Base-by-base conservation (phyloP, 2,329 filamentous ascomycete species). In the Penicillium capsulatum region DNA sequence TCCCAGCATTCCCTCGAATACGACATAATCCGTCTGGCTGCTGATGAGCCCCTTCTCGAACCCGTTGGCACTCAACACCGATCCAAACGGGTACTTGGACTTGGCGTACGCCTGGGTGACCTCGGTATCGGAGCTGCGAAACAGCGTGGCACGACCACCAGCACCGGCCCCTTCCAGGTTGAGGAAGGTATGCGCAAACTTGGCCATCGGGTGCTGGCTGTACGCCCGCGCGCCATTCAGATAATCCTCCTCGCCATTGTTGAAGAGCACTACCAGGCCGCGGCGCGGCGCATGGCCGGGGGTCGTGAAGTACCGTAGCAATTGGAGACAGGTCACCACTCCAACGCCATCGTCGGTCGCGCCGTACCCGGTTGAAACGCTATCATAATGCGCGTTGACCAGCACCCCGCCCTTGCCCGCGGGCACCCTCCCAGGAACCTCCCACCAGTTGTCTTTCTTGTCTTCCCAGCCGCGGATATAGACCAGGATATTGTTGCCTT, bases 81-180 rank as follows among this genome's bases (percentile, higher is more conserved):
- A 84, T 8, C 89, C 90, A 55, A 94, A 94, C 0, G 92, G 91
- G 63, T 90, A 74, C 15, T 77, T 75, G 17, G 78, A 77, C 17
- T 76, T 76, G 40, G 76, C 74, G 63, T 96, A 97, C 20, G 85
- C 84, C 44, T 76, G 77, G 1, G 89, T 91, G 16, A 94, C 83
- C 64, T 96, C 84, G 3, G 83, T 79, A 63, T 97, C 92, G 0
- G 90, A 91, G 36, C 83, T 84, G 42, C 92, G 80, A 68, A 98
- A 97, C 2, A 97, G 71, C 8, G 84, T 84, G 3, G 91, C 90
- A 43, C 88, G 78, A 1, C 91, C 90, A 8, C 92, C 92, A 9
- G 91, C 91, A 34, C 91, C 92, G 28, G 91, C 91, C 9, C 92
- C 92, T 65, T 98, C 92, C 11, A 98, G 78, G 54, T 98, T 98